These are phyloP conservation scores for Aspergillus ellipticus DNA, from an alignment of 495 filamentous ascomycete species.

Conservation along the genomic window DNA sequence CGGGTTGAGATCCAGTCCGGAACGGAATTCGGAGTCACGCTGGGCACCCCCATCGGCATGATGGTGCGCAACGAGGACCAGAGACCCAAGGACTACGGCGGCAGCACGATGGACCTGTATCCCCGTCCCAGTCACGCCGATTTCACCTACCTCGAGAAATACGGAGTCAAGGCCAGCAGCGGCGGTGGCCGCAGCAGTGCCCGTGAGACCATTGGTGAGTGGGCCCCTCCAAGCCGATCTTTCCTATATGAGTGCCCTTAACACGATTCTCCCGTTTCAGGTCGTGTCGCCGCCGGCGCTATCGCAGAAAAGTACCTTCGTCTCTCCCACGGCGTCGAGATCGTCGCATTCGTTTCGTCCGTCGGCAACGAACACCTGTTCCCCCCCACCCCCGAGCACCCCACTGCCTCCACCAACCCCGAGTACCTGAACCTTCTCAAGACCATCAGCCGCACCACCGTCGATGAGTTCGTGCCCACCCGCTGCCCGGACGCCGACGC, in stretches of 20 bases:
- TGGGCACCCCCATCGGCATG: slow-evolving; percentile 90
- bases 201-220: slow-evolving; percentile 81
- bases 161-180: slow-evolving; percentile 89
- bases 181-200: slow-evolving; percentile 91
- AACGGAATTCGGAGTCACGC: slow-evolving; percentile 85
- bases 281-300: slow-evolving; percentile 89
- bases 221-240: neutral
- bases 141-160: slow-evolving; percentile 96
- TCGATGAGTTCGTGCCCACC: slow-evolving; percentile 80
- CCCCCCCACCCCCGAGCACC: slow-evolving; percentile 72
- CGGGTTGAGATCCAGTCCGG: slow-evolving; percentile 89
- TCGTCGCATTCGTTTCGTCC: slow-evolving; percentile 84
- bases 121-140: slow-evolving; percentile 93
- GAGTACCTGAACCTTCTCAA: slow-evolving; percentile 74
- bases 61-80: slow-evolving; percentile 90
- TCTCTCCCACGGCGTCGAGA: slow-evolving; percentile 78
- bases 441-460: slow-evolving; percentile 68
- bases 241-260: neutral
- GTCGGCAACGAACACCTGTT: slow-evolving; percentile 82
- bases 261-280: slow-evolving; percentile 22
- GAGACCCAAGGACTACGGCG: slow-evolving; percentile 88
- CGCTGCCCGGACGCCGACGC: slow-evolving; percentile 73
- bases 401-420: slow-evolving; percentile 73
- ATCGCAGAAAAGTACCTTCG: slow-evolving; percentile 92
- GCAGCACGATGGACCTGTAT: slow-evolving; percentile 86